Conservation (phyloP, 179 eudicot genomes). For the Drosera spatulata region DNA sequence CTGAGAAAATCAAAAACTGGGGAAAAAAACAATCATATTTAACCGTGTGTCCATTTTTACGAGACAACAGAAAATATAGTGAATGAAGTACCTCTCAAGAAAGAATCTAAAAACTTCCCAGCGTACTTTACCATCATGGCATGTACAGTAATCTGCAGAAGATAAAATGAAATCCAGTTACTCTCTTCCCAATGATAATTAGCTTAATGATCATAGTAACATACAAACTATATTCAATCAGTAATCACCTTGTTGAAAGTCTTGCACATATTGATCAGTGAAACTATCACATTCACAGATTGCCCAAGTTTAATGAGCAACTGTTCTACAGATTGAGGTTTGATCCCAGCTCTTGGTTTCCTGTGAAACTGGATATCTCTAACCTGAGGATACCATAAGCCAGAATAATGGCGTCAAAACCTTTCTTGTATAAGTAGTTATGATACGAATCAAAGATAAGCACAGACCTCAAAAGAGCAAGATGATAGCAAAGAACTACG, state of each 20-base stretch:
- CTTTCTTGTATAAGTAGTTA: too few species aligned
- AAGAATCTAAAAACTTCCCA: slow-evolving; percentile 48
- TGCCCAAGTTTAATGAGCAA: slow-evolving; percentile 27
- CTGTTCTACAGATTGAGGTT: slow-evolving; percentile 19
- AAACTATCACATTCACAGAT: slow-evolving; percentile 41
- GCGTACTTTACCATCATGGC: slow-evolving; percentile 54
- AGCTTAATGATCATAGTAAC: too few species aligned
- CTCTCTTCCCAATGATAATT: neutral
- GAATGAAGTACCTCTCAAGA: slow-evolving; percentile 37
- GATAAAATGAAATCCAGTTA: neutral
- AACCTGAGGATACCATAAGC: slow-evolving; percentile 20
- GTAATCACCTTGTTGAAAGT: slow-evolving; percentile 35
- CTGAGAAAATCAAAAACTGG: too few species aligned
- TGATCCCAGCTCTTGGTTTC: slow-evolving; percentile 23
- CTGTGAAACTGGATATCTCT: slow-evolving; percentile 19
- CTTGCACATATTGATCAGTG: slow-evolving; percentile 39
- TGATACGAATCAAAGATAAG: too few species aligned
- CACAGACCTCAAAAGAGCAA: neutral
- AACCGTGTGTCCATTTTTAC: too few species aligned
- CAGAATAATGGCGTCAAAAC: neutral
- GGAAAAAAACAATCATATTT: too few species aligned
- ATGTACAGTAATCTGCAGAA: slow-evolving; percentile 33
- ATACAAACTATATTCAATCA: neutral
- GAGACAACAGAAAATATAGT: neutral
- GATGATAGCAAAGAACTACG: neutral